Evolutionary conservation across 805 yeast species (phyloP).

Genomic region (Barnettozyma sp.): DNA sequence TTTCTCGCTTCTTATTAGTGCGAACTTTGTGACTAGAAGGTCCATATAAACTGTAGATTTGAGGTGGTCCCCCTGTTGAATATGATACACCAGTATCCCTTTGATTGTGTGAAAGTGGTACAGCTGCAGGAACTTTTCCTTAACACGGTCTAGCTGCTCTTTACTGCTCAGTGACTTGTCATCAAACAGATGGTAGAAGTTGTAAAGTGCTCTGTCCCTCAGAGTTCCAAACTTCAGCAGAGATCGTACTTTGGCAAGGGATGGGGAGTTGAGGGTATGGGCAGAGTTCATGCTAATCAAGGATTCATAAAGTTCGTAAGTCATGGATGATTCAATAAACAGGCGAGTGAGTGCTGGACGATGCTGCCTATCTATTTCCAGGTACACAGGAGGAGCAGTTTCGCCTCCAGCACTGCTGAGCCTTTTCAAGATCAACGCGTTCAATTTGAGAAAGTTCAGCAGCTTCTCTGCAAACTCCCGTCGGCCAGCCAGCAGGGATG

Average conservation of each 20-base stretch:
- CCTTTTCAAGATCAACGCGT: neutral
- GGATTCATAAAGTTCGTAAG: constrained; percentile 1
- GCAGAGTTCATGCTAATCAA: constrained; percentile 1
- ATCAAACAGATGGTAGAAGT: constrained; percentile 10
- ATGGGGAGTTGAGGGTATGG: neutral
- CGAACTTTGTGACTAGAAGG: constrained; percentile 7
- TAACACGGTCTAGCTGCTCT: neutral
- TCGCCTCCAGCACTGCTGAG: neutral
- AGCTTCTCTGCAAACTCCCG: neutral
- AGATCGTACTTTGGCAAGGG: constrained; percentile 3
- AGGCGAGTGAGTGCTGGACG: neutral
- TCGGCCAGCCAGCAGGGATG: no score
- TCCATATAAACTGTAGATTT: constrained; percentile 12
- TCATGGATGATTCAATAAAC: neutral
- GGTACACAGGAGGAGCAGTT: no score
- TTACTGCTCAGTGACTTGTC: no score
- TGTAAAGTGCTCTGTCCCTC: constrained; percentile 4
- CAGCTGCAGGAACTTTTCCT: constrained; percentile 8
- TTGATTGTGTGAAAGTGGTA: constrained; percentile 14
- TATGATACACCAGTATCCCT: constrained; percentile 7
- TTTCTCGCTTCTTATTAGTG: constrained; percentile 1
- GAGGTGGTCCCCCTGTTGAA: constrained; percentile 5
- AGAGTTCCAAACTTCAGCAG: constrained; percentile 7
- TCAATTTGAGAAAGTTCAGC: neutral
- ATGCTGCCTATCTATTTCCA: neutral